A percentile compares a stretch with the other conserved stretches of the same genome.
These are phyloP conservation scores for Knoxia roxburghii DNA, from an alignment of 257 asterid species.

Conservation along the genomic window DNA sequence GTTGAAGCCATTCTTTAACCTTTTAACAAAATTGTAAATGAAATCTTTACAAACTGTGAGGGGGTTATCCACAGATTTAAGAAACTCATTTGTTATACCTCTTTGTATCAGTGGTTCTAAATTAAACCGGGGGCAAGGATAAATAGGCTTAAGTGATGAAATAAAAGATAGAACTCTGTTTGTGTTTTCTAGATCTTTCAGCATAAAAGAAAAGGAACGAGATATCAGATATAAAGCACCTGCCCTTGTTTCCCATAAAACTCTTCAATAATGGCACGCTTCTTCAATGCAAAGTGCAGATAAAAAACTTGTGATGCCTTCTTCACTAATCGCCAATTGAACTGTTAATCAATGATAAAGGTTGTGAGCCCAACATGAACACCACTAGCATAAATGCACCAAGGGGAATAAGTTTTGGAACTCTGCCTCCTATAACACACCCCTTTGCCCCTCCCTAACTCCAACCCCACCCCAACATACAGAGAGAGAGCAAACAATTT, in stretches of 20 bases:
- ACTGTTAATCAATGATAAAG: constrained; percentile 39
- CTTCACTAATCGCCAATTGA: constrained; percentile 74
- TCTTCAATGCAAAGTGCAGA: constrained; percentile 81
- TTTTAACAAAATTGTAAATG: constrained; percentile 15
- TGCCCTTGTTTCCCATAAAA: constrained; percentile 91
- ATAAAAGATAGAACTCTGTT: background rate
- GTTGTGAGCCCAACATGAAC: background rate
- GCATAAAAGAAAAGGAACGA: constrained; percentile 12
- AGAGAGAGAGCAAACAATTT: background rate
- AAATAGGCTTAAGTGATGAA: background rate
- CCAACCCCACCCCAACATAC: background rate
- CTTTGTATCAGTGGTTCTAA: background rate
- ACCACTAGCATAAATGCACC: background rate
- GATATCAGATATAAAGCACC: constrained; percentile 48
- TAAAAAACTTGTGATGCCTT: constrained; percentile 91
- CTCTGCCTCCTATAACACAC: too few relatives aligned
- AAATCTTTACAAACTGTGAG: background rate
- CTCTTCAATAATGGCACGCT: constrained; percentile 77
- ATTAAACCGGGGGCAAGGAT: too few relatives aligned
- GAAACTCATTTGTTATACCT: background rate
- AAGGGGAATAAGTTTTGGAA: background rate
- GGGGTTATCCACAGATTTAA: constrained; percentile 8
- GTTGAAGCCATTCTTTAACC: constrained; percentile 89
- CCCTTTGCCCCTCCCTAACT: too few relatives aligned
- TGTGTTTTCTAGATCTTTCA: too few relatives aligned